Conservation (phyloP, 345 rosid genomes). For the Dipteronia sinensis region DNA sequence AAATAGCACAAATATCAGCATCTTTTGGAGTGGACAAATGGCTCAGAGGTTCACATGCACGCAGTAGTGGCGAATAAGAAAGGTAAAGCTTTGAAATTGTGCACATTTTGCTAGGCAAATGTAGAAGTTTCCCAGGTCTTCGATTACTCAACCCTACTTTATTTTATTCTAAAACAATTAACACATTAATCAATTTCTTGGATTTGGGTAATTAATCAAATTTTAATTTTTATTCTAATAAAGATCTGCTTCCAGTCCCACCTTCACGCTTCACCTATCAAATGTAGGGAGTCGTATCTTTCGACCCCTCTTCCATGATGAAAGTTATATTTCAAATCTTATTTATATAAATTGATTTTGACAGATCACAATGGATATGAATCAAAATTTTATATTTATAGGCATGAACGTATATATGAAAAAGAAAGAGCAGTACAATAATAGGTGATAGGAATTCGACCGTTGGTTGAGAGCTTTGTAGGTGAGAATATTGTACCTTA, state of each 20-base stretch:
- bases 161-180: neutral
- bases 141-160: neutral
- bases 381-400: too few relatives aligned
- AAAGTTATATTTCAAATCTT: too few relatives aligned
- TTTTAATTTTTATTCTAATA: too few relatives aligned
- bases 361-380: too few relatives aligned
- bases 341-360: too few relatives aligned
- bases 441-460: constrained; percentile 5
- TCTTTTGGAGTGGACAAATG: neutral
- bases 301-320: too few relatives aligned
- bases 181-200: neutral
- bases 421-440: neutral
- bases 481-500: constrained; percentile 19
- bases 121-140: constrained; percentile 29
- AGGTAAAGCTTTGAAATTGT: neutral
- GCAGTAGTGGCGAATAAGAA: too few relatives aligned
- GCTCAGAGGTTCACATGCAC: constrained; percentile 7
- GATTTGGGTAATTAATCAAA: too few relatives aligned
- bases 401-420: neutral
- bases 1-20: neutral
- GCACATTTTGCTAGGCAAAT: constrained; percentile 17
- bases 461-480: constrained; percentile 6
- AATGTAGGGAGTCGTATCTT: too few relatives aligned
- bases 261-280: too few relatives aligned
- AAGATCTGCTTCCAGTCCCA: too few relatives aligned